phyloP scores from a whole-genome alignment of 2,329 filamentous ascomycete genomes.

The Metarhizium rileyi region DNA sequence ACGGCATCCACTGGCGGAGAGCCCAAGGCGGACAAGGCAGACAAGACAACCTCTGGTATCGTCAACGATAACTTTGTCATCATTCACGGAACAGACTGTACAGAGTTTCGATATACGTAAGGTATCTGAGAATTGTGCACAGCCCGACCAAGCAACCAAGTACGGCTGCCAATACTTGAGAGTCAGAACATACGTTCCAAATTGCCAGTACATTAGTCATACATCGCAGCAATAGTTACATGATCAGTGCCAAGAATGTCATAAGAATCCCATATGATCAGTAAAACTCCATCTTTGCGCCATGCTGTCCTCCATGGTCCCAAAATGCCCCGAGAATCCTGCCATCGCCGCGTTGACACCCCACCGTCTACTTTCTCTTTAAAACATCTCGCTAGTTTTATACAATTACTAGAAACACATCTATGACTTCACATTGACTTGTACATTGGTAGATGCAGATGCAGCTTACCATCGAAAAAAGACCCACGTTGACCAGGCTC shows the following conservation, averaged over 20 bases:
- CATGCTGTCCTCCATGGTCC: not conserved
- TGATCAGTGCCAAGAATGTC: not conserved
- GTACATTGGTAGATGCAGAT: not conserved
- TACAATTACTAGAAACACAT: not conserved
- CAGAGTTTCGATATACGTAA: too few relatives aligned
- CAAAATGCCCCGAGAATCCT: not conserved
- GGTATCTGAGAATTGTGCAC: too few relatives aligned
- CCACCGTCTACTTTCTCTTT: not conserved
- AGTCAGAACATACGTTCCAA: too few relatives aligned
- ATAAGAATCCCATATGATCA: not conserved
- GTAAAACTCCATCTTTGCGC: not conserved
- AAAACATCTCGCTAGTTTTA: not conserved
- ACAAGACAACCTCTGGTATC: too few relatives aligned
- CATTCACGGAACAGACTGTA: too few relatives aligned
- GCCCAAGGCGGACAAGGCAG: too few relatives aligned
- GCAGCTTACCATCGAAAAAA: not conserved
- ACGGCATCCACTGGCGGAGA: too few relatives aligned
- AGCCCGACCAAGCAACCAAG: too few relatives aligned
- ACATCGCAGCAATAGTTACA: not conserved
- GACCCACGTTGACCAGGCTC: not conserved
- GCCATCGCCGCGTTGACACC: not conserved
- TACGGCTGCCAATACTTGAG: too few relatives aligned
- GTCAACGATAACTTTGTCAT: too few relatives aligned
- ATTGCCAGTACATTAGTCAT: too few relatives aligned
- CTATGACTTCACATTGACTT: not conserved